A percentile compares a stretch with the other conserved stretches of the same genome.
phyloP scores from a whole-genome alignment of 768 basidiomycete species.

The Rhizopogon roseolus region DNA sequence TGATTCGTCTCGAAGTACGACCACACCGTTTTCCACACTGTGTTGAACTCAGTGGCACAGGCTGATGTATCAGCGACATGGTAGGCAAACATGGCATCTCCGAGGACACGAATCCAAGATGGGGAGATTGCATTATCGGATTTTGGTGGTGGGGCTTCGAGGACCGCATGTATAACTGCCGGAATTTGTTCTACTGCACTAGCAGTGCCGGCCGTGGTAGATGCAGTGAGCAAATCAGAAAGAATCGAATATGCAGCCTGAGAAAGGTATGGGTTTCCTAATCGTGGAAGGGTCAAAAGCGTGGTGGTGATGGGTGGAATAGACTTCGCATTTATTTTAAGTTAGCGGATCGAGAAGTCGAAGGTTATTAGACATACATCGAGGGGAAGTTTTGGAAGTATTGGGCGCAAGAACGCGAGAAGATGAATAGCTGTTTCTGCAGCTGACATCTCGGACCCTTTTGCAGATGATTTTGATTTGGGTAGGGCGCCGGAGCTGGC shows the following conservation, averaged over 20 bases:
- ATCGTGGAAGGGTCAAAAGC: constrained; percentile 78
- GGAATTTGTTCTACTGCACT: constrained; percentile 49
- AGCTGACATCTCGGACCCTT: constrained; percentile 49
- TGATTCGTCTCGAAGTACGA: constrained; percentile 72
- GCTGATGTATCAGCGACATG: constrained; percentile 43
- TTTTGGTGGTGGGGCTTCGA: constrained; percentile 66
- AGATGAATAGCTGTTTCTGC: constrained; percentile 76
- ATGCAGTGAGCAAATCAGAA: constrained; percentile 67
- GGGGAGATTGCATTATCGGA: constrained; percentile 64
- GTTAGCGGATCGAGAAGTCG: constrained; percentile 4
- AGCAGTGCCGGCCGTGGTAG: constrained; percentile 44
- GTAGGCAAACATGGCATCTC: constrained; percentile 66
- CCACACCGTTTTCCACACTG: constrained; percentile 76
- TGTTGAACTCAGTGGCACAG: constrained; percentile 49
- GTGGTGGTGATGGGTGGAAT: constrained; percentile 64
- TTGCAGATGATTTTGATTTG: constrained; percentile 51
- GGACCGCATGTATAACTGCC: constrained; percentile 60
- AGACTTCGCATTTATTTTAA: constrained; percentile 42
- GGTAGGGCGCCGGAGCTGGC: constrained; percentile 57
- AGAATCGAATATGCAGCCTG: constrained; percentile 85
- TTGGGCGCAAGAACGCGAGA: constrained; percentile 66
- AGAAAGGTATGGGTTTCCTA: constrained; percentile 86
- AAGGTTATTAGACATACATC: constrained; percentile 46
- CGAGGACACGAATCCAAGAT: constrained; percentile 77
- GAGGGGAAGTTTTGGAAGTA: constrained; percentile 55